A percentile compares a stretch with the other conserved stretches of the same genome.
phyloP scores from a whole-genome alignment of 106 monocot genomes.

The Posidonia australis region DNA sequence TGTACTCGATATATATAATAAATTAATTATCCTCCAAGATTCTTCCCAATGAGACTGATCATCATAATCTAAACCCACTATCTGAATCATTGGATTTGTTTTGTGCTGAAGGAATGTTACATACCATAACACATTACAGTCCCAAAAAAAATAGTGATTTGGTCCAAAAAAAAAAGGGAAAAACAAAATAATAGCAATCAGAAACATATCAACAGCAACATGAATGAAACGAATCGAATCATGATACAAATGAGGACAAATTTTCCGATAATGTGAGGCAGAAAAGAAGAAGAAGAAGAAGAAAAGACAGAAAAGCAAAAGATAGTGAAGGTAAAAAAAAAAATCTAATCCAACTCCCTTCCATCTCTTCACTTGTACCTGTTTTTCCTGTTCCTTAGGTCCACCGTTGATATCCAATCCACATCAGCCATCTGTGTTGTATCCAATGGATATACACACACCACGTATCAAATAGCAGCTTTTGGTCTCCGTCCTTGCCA shows the following conservation, averaged over 20 bases:
- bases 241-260: not conserved
- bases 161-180: not conserved
- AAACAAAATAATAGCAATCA: not conserved
- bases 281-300: too few relatives aligned
- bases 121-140: not conserved
- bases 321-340: too few relatives aligned
- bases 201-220: not conserved
- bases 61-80: not conserved
- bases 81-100: not conserved
- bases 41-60: too few relatives aligned
- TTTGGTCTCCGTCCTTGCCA: too few relatives aligned
- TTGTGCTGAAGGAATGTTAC: too few relatives aligned
- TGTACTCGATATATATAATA: too few relatives aligned
- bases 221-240: not conserved
- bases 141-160: not conserved
- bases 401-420: not conserved
- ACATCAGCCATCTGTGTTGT: not conserved
- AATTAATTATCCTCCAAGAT: too few relatives aligned
- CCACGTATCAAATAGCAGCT: not conserved
- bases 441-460: not conserved
- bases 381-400: slow-evolving; percentile 1
- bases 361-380: not conserved
- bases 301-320: not conserved
- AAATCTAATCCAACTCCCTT: not conserved
- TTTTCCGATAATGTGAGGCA: too few relatives aligned